A percentile compares a stretch with the other conserved stretches of the same genome.
phyloP scores from a whole-genome alignment of 345 rosid genomes.

The Physaria fendleri region DNA sequence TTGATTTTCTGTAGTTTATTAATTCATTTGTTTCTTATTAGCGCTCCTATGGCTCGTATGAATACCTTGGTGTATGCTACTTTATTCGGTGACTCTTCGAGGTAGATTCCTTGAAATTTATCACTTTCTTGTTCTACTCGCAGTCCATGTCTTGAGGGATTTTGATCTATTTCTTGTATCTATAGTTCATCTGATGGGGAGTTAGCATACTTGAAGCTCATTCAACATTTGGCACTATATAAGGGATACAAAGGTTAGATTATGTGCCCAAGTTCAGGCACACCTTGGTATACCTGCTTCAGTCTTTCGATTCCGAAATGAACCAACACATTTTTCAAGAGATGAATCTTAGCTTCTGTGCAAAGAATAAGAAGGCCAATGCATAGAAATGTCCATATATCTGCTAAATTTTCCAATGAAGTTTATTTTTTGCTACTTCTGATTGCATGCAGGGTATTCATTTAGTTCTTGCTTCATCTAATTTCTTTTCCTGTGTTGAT shows the following conservation, averaged over 20 bases:
- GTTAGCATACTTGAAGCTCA: slow-evolving; percentile 82
- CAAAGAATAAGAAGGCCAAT: background rate
- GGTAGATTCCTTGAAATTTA: slow-evolving; percentile 37
- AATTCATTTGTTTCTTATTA: slow-evolving; percentile 24
- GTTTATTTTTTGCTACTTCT: background rate
- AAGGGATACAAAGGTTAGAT: slow-evolving; percentile 85
- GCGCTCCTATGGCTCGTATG: slow-evolving; percentile 79
- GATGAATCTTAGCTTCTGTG: background rate
- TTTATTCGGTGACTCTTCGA: slow-evolving; percentile 67
- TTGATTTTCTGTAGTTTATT: background rate
- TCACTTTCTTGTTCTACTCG: slow-evolving; percentile 1
- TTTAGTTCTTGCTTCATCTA: slow-evolving; percentile 5
- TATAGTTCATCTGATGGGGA: slow-evolving; percentile 81
- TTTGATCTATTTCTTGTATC: slow-evolving; percentile 15
- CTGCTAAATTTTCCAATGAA: background rate
- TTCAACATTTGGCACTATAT: slow-evolving; percentile 74
- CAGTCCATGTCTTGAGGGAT: background rate
- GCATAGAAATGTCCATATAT: background rate
- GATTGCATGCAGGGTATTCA: background rate
- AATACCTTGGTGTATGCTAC: slow-evolving; percentile 80
- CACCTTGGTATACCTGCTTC: background rate
- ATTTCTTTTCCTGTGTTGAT: background rate
- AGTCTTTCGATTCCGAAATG: background rate
- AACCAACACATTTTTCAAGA: slow-evolving; percentile 10
- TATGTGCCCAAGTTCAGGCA: slow-evolving; percentile 19